Evolutionary conservation across 345 rosid species (phyloP).

Genomic region (Eucalyptus camaldulensis): DNA sequence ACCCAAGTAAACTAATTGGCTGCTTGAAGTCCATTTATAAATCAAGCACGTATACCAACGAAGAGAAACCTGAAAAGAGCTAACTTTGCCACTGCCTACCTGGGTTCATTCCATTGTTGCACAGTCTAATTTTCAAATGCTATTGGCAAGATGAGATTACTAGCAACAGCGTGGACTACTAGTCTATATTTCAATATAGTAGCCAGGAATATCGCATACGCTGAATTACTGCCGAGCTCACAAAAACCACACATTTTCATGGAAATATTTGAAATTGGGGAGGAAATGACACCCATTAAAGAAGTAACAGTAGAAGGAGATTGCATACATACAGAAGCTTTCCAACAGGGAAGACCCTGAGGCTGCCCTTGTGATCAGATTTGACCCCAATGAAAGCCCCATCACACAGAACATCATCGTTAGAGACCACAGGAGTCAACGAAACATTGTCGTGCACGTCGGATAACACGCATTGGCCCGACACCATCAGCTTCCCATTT

Average conservation of each 20-base stretch:
- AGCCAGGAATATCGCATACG: background rate
- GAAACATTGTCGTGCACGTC: slow-evolving; percentile 24
- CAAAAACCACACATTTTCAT: background rate
- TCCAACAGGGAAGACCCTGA: slow-evolving; percentile 38
- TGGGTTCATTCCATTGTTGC: background rate
- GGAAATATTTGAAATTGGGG: background rate
- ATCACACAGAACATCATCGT: slow-evolving; percentile 8
- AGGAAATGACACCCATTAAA: background rate
- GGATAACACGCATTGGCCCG: slow-evolving; percentile 16
- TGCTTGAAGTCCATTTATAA: background rate
- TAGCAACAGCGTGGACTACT: background rate
- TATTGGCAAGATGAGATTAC: background rate
- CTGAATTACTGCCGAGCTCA: background rate
- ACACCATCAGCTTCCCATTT: slow-evolving; percentile 28
- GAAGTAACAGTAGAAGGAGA: background rate
- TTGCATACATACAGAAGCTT: slow-evolving; percentile 25
- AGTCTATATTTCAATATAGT: background rate
- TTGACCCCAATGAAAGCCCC: slow-evolving; percentile 44
- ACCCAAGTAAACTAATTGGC: background rate
- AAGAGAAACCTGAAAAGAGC: background rate
- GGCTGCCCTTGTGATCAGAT: slow-evolving; percentile 27
- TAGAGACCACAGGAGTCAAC: slow-evolving; percentile 8
- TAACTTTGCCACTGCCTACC: background rate
- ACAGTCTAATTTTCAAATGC: background rate
- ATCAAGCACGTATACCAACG: background rate